A percentile compares a stretch with the other conserved stretches of the same genome.
These are phyloP conservation scores for Lactarius vividus DNA, from an alignment of 768 basidiomycete species.

Conservation along the genomic window DNA sequence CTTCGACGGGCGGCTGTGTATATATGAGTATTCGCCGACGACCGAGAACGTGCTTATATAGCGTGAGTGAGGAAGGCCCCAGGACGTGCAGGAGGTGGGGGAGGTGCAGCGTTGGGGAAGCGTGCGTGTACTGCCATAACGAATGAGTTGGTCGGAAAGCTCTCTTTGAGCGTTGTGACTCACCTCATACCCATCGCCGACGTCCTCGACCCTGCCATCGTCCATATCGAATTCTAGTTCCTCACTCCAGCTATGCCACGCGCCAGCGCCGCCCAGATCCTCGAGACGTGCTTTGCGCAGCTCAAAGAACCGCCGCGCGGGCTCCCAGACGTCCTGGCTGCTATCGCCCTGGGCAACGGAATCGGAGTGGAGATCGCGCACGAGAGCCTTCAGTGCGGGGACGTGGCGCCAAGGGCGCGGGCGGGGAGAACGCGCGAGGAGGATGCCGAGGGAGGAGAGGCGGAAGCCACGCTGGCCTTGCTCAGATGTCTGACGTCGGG, in stretches of 20 bases:
- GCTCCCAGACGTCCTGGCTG: constrained; percentile 54
- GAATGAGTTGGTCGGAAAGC: not conserved
- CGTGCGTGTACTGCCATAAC: constrained; percentile 25
- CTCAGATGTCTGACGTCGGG: constrained; percentile 63
- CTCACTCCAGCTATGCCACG: constrained; percentile 67
- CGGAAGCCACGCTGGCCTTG: constrained; percentile 76
- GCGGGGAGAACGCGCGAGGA: constrained; percentile 60
- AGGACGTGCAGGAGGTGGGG: constrained; percentile 73
- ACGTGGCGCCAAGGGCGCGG: constrained; percentile 79
- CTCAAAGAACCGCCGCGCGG: constrained; percentile 61
- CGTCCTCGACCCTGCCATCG: not conserved
- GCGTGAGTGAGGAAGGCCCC: constrained; percentile 72
- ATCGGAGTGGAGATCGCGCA: constrained; percentile 50
- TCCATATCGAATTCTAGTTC: constrained; percentile 47
- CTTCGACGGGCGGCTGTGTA: constrained; percentile 75
- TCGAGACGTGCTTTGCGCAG: constrained; percentile 50
- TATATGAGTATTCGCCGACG: constrained; percentile 76
- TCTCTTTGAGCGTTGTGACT: not conserved
- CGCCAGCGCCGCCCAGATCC: constrained; percentile 54
- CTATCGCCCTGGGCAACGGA: constrained; percentile 26
- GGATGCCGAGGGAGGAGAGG: constrained; percentile 72
- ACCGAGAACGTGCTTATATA: constrained; percentile 77
- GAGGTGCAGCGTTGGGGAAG: constrained; percentile 65
- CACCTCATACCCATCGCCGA: not conserved
- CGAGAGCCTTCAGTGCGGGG: constrained; percentile 57